Evolutionary conservation across 306 rosid genomes (phyloP).

Genomic region (Pterocarpus macrocarpus): DNA sequence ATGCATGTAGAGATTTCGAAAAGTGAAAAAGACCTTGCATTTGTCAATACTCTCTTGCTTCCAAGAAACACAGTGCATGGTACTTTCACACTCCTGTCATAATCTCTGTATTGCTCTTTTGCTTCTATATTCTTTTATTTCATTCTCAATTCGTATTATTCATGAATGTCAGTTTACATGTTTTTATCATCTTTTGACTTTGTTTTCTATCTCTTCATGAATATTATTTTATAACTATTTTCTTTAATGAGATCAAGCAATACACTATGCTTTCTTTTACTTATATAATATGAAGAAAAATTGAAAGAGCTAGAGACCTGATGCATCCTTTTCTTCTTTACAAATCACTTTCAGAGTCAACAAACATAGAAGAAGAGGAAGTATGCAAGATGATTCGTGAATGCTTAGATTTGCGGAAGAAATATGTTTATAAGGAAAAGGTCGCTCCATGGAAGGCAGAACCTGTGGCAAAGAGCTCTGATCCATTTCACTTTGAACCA

Average conservation of each 20-base stretch:
- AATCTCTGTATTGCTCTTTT: conserved; percentile 23
- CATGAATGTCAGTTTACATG: neutral
- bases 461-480: conserved; percentile 47
- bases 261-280: neutral
- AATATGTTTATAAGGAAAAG: conserved; percentile 58
- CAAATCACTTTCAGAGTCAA: conserved; percentile 47
- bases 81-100: conserved; percentile 45
- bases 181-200: conserved; percentile 19
- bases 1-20: conserved; percentile 46
- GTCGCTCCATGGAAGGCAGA: conserved; percentile 53
- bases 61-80: conserved; percentile 53
- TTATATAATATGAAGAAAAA: neutral
- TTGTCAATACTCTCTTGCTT: conserved; percentile 53
- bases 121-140: conserved; percentile 15
- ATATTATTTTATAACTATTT: neutral
- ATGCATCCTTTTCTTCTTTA: conserved; percentile 34
- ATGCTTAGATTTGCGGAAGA: conserved; percentile 60
- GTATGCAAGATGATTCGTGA: conserved; percentile 60
- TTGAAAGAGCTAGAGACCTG: conserved; percentile 3
- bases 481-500: conserved; percentile 61
- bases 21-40: conserved; percentile 54
- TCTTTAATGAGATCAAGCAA: neutral
- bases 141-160: conserved; percentile 9
- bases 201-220: neutral
- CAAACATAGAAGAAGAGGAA: conserved; percentile 60